Conservation (phyloP, 371 early-diverging fungal species). For the Mucor mucedo region DNA sequence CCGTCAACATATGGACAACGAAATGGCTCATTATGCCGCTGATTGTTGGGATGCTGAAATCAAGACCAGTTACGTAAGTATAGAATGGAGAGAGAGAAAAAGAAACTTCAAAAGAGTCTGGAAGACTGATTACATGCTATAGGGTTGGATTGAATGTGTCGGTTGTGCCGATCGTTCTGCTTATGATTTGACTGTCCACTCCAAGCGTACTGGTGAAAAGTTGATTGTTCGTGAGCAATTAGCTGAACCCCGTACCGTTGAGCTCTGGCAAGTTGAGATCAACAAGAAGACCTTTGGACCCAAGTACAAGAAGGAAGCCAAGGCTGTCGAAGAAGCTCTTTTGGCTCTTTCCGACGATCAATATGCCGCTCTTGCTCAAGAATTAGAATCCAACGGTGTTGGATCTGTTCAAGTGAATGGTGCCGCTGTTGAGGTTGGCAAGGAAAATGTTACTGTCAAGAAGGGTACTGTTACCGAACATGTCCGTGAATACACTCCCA, state of each 20-base stretch:
- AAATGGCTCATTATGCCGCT: constrained; percentile 99
- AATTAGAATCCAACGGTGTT: constrained; percentile 58
- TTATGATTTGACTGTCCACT: constrained; percentile 97
- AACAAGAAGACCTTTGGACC: constrained; percentile 96
- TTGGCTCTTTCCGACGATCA: constrained; percentile 64
- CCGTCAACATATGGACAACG: constrained; percentile 99
- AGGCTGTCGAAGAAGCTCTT: constrained; percentile 84
- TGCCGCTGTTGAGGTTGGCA: constrained; percentile 70
- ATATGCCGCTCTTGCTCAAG: constrained; percentile 63
- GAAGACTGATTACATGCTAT: constrained; percentile 34
- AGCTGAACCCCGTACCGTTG: constrained; percentile 81
- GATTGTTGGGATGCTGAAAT: constrained; percentile 99
- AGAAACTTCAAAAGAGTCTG: neutral
- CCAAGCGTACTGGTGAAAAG: constrained; percentile 90
- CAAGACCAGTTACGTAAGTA: constrained; percentile 68
- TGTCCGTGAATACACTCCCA: constrained; percentile 96
- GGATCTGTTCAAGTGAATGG: constrained; percentile 70
- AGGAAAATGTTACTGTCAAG: constrained; percentile 76
- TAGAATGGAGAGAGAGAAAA: constrained; percentile 28
- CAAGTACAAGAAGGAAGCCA: constrained; percentile 90
- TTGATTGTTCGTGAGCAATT: constrained; percentile 92
- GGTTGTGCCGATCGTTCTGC: constrained; percentile 99
- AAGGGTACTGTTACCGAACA: constrained; percentile 80
- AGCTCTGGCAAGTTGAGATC: constrained; percentile 82
- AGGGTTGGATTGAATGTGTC: constrained; percentile 99